Evolutionary conservation across 345 rosid species (phyloP).

Genomic region (Syzygium oleosum): DNA sequence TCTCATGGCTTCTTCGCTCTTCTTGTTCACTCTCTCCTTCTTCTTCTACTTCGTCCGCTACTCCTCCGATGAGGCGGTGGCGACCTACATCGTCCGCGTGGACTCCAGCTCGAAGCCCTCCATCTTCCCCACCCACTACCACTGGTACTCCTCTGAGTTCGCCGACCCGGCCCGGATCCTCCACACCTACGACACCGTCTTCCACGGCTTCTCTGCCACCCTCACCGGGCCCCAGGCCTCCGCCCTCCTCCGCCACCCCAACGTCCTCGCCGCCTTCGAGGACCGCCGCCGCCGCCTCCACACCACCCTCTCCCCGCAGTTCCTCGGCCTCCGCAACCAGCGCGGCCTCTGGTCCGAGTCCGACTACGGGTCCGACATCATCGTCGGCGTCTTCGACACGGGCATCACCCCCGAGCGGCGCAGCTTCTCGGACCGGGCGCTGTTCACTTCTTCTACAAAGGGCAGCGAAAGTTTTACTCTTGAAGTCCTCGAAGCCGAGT

Average conservation of each 20-base stretch:
- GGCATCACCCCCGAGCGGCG: constrained; percentile 83
- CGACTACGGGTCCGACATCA: constrained; percentile 83
- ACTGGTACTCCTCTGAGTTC: constrained; percentile 83
- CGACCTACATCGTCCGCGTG: constrained; percentile 75
- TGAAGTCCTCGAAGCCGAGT: no score
- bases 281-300: constrained; percentile 71
- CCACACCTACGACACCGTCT: constrained; percentile 81
- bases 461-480: no score
- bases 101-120: constrained; percentile 66
- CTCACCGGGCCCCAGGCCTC: constrained; percentile 35
- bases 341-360: constrained; percentile 83
- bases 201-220: constrained; percentile 86
- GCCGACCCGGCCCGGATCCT: constrained; percentile 49
- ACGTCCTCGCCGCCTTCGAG: constrained; percentile 58
- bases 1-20: background rate
- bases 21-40: constrained; percentile 4
- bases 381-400: constrained; percentile 73
- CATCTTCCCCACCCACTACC: constrained; percentile 68
- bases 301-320: constrained; percentile 89
- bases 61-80: constrained; percentile 12
- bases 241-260: constrained; percentile 42
- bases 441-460: no score
- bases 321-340: constrained; percentile 69
- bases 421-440: constrained; percentile 71
- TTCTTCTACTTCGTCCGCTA: constrained; percentile 3